phyloP scores from a whole-genome alignment of 2,329 filamentous ascomycete genomes.

The Colletotrichum chlorophyti region DNA sequence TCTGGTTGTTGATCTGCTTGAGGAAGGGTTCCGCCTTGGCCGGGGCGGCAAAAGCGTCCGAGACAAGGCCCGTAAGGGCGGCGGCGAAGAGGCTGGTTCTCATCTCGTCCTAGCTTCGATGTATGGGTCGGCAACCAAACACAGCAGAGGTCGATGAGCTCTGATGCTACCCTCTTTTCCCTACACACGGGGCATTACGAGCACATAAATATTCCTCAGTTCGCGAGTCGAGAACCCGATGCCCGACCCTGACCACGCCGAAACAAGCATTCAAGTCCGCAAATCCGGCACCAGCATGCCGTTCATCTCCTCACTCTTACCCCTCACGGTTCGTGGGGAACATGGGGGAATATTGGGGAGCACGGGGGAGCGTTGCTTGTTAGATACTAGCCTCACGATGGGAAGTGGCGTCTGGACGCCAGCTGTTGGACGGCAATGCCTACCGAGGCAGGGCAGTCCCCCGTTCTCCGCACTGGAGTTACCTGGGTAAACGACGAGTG shows the following conservation, averaged over 20 bases:
- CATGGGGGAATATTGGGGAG: too few species aligned
- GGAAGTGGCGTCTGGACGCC: background rate
- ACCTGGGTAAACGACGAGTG: background rate
- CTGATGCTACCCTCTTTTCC: background rate
- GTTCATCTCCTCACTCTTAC: slow-evolving; percentile 2
- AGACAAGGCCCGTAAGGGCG: slow-evolving; percentile 5
- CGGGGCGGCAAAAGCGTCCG: background rate
- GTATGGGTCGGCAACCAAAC: background rate
- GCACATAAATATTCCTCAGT: background rate
- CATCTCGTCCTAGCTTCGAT: background rate
- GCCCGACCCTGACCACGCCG: background rate
- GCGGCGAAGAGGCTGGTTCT: slow-evolving; percentile 10
- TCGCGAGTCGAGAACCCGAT: background rate
- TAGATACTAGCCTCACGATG: background rate
- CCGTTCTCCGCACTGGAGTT: slow-evolving; percentile 9
- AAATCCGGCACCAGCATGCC: slow-evolving; percentile 5
- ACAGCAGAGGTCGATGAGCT: background rate
- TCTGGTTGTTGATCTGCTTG: slow-evolving; percentile 34
- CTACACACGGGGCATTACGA: too few species aligned
- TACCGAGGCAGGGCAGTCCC: slow-evolving; percentile 5
- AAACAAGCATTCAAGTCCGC: slow-evolving; percentile 4
- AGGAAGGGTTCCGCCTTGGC: slow-evolving; percentile 33
- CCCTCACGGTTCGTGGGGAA: background rate
- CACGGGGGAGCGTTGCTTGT: too few species aligned
- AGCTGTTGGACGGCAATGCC: slow-evolving; percentile 1